Evolutionary conservation across 73 alveolate species (phyloP).

Genomic region (Paramecium octaurelia): DNA sequence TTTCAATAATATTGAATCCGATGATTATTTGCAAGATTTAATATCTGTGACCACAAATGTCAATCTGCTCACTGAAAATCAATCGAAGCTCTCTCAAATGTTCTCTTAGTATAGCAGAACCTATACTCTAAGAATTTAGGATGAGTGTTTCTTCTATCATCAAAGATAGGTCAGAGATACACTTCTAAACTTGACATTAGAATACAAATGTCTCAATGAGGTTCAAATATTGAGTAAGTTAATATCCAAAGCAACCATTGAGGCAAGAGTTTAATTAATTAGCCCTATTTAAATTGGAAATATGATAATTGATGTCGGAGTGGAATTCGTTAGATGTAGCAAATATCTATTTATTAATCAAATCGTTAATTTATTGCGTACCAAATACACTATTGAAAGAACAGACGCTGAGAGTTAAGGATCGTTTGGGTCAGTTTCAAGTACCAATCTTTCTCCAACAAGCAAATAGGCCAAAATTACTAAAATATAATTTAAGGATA

Average conservation of each 20-base stretch:
- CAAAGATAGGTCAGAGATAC: neutral
- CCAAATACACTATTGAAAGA: neutral
- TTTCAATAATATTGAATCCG: neutral
- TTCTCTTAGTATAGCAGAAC: neutral
- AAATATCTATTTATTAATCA: neutral
- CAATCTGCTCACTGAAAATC: neutral
- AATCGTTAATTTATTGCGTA: neutral
- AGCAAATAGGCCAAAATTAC: neutral
- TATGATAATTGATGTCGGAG: conserved; percentile 11
- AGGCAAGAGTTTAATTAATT: neutral
- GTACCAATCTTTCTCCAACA: neutral
- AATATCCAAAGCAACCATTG: neutral
- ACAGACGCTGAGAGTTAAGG: neutral
- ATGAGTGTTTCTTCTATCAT: neutral
- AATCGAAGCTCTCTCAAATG: neutral
- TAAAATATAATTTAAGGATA: neutral
- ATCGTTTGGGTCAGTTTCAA: neutral
- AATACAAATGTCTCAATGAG: neutral
- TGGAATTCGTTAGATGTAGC: conserved; percentile 14
- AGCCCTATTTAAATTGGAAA: neutral
- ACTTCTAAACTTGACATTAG: neutral
- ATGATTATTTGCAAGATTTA: neutral
- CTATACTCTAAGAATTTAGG: neutral
- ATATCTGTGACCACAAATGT: neutral
- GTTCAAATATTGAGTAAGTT: neutral